Evolutionary conservation across 1,139 yeast species (phyloP), one percentile per base, ranked within the genome.

Genomic region (Komagataea norvegica): DNA sequence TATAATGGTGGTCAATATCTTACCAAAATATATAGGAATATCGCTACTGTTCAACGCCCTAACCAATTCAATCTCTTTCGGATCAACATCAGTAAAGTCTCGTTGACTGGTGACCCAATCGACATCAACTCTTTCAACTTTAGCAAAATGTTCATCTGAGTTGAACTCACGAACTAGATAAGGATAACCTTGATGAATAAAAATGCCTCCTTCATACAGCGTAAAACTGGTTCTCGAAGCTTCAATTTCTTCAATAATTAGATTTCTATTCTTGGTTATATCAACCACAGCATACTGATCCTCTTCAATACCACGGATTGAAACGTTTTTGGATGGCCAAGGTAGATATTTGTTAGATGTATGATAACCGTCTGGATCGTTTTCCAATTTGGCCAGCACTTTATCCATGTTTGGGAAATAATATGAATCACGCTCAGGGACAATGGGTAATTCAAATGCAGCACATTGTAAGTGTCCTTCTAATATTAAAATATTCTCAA

Each of bases 391-490:
- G 5, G 51, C 46, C 25, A 74, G 33, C 38, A 49, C 52, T 47
- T 54, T 62, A 3, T 67, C 65, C 37, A 53, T 17, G 25, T 52
- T 52, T 4, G 57, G 57, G 54, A 89, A 84, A 67, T 77, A 87
- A 37, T 59, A 55, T 4, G 55, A 46, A 49, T 88, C 96, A 3
- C 62, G 56, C 0, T 66, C 68, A 5, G 72, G 42, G 31, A 60
- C 55, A 3, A 91, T 65, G 0, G 95, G 91, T 26, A 73, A 54
- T 55, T 91, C 99, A 55, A 76, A 83, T 0, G 96, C 95, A 0
- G 97, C 96, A 66, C 98, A 91, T 52, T 89, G 97, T 23, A 89
- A 59, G 62, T 91, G 98, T 29, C 82, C 79, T 48, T 85, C 94
- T 46, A 84, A 54, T 3, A 88, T 68, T 27, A 79, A 51, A 8